A percentile compares a stretch with the other conserved stretches of the same genome.
phyloP scores from a whole-genome alignment of 148 eudicot species.

The Bassia scoparia region DNA sequence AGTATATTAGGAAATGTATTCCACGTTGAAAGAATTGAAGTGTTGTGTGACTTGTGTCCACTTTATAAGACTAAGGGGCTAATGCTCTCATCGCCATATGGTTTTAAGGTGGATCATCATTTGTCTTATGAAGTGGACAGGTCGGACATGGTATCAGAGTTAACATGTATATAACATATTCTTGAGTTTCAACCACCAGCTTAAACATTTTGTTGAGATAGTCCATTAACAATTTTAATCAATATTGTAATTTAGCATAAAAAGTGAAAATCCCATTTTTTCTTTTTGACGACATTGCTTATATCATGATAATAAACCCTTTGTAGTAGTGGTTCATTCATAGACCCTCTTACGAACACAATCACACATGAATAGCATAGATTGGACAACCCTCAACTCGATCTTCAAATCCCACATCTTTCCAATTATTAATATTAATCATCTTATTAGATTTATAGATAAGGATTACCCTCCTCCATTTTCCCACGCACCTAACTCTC shows the following conservation, averaged over 20 bases:
- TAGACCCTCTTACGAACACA: constrained; percentile 2
- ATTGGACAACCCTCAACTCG: constrained; percentile 21
- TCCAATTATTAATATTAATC: not conserved
- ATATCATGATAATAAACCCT: not conserved
- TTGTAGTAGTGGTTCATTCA: constrained; percentile 1
- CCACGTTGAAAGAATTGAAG: too few species aligned
- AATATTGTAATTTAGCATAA: not conserved
- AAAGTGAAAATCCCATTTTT: not conserved
- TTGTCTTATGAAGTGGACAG: too few species aligned
- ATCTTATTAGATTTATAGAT: constrained; percentile 1
- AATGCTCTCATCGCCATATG: too few species aligned
- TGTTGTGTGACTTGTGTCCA: too few species aligned
- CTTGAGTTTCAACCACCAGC: too few species aligned
- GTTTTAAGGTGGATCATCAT: too few species aligned
- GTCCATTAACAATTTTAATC: too few species aligned
- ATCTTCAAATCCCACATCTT: constrained; percentile 6
- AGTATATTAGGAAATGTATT: too few species aligned
- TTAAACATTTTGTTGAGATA: too few species aligned
- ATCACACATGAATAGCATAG: constrained; percentile 10
- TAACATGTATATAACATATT: too few species aligned
- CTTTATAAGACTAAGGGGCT: too few species aligned
- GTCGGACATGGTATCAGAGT: too few species aligned
- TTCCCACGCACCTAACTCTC: constrained; percentile 26
- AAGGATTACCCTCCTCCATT: constrained; percentile 26
- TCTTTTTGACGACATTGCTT: constrained; percentile 4